A percentile compares a stretch with the other conserved stretches of the same genome.
These are phyloP conservation scores for Xylariaceae sp. DNA, from an alignment of 2,329 filamentous ascomycete species.

Conservation along the genomic window DNA sequence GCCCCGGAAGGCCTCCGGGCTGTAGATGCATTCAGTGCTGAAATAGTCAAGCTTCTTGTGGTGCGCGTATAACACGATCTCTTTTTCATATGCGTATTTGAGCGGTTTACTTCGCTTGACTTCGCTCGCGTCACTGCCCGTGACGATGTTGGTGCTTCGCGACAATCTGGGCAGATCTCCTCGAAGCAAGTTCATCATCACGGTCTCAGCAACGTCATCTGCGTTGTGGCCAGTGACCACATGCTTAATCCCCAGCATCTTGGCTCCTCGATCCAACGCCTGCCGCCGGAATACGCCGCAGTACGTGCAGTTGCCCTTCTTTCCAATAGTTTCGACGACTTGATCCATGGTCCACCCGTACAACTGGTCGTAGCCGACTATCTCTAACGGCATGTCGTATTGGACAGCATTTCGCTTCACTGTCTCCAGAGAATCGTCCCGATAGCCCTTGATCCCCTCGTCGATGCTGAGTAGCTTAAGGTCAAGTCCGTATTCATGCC, in stretches of 20 bases:
- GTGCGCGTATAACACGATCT: conserved; percentile 95
- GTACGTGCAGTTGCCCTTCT: conserved; percentile 98
- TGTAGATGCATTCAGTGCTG: conserved; percentile 97
- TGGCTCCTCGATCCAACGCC: conserved; percentile 86
- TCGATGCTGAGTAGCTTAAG: conserved; percentile 87
- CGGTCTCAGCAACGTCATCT: conserved; percentile 93
- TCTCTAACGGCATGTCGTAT: conserved; percentile 85
- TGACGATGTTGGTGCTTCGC: conserved; percentile 85
- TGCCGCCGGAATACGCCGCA: conserved; percentile 94
- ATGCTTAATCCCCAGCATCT: conserved; percentile 78
- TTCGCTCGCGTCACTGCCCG: conserved; percentile 66
- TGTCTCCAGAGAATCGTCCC: conserved; percentile 92
- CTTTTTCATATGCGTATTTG: conserved; percentile 98
- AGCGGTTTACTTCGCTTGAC: conserved; percentile 94
- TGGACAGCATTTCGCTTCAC: conserved; percentile 89
- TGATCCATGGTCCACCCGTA: conserved; percentile 99
- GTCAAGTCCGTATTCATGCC: conserved; percentile 78
- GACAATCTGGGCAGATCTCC: conserved; percentile 84
- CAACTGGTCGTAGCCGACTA: conserved; percentile 85
- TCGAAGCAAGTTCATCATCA: conserved; percentile 92
- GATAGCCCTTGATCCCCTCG: conserved; percentile 93
- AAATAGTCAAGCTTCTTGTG: conserved; percentile 98
- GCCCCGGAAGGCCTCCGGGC: conserved; percentile 90
- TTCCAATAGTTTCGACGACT: conserved; percentile 90
- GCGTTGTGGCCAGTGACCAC: conserved; percentile 97